Conservation (phyloP, 176 grass and related monocot species). For the Triticum urartu region DNA sequence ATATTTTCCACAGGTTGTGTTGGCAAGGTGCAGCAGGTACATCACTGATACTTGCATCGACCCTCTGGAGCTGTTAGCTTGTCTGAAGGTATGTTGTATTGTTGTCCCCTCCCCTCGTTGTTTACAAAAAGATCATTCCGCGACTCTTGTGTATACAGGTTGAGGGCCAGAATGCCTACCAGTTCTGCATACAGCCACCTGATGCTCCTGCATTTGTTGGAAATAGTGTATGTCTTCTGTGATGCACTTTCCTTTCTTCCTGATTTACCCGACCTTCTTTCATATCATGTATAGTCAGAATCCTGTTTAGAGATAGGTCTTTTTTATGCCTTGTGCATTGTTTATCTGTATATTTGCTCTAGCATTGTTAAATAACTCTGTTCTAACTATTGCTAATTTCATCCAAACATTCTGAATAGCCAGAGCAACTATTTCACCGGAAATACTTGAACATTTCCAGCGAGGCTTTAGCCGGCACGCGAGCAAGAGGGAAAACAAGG, state of each 20-base stretch:
- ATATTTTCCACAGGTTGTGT: slow-evolving; percentile 60
- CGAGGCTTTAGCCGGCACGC: slow-evolving; percentile 94
- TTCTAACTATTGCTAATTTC: slow-evolving; percentile 67
- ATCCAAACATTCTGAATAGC: slow-evolving; percentile 91
- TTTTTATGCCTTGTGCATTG: background rate
- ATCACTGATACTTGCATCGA: slow-evolving; percentile 74
- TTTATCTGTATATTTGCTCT: background rate
- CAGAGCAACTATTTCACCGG: slow-evolving; percentile 99
- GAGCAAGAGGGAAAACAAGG: slow-evolving; percentile 71
- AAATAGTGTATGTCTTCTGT: slow-evolving; percentile 80
- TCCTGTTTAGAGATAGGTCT: background rate
- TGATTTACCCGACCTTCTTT: background rate
- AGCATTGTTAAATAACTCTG: background rate
- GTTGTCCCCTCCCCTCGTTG: background rate
- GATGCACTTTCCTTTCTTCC: background rate
- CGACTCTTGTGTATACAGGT: slow-evolving; percentile 33
- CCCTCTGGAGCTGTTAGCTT: slow-evolving; percentile 69
- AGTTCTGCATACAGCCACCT: slow-evolving; percentile 89
- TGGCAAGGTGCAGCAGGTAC: slow-evolving; percentile 93
- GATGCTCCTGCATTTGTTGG: slow-evolving; percentile 84
- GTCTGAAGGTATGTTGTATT: slow-evolving; percentile 52
- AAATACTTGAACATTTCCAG: slow-evolving; percentile 91
- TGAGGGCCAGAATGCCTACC: slow-evolving; percentile 93
- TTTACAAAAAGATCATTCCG: background rate
- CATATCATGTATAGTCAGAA: background rate